Base-by-base conservation (phyloP, 805 yeast species). In the Kockiozyma suomiensis region DNA sequence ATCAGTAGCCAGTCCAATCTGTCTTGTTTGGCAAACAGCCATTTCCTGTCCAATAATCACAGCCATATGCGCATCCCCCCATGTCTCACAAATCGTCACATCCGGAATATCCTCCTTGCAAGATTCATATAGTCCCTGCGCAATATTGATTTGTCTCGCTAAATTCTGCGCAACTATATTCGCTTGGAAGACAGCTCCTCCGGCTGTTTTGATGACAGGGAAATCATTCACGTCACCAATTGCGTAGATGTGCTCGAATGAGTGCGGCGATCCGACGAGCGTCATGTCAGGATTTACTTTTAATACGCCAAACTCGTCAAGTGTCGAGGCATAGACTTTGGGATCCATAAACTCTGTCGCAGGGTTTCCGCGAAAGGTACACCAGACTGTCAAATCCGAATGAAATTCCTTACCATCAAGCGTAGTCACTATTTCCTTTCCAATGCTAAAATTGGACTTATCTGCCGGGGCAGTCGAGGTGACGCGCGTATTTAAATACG, bases 151-250 rank as follows among this genome's bases (percentile, higher is more conserved):
- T 32, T 35, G 54, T 10, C 54, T 46, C 10, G 32, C 37, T n/a
- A 58, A 23, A 49, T 58, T 58, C 45, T 33, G 49, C 25, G 61
- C 53, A 7, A 38, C 45, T 15, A 23, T 15, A 21, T 23, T 6
- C 2, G 42, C 48, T 28, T 58, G 61, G 28, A 42, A 30, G 13
- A 47, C 17, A 23, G 61, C 61, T 7, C 61, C 61, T 13, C 61
- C 57, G 3, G 61, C 61, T 17, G 61, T 58, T 32, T 58, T 58
- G 42, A 58, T 58, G 15, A 52, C 57, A 13, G 57, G 57, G 33
- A 52, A 46, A 33, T 58, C 57, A 42, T 58, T 58, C 15, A 30
- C 61, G 49, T 58, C 61, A 40, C 61, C 61, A 30, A 58, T 23
- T 4, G 61, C 61, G 38, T 33, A 58, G 10, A 58, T 21, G 42